These are phyloP conservation scores for Angomonas deanei DNA, from an alignment of 208 protist genomes.

Conservation along the genomic window DNA sequence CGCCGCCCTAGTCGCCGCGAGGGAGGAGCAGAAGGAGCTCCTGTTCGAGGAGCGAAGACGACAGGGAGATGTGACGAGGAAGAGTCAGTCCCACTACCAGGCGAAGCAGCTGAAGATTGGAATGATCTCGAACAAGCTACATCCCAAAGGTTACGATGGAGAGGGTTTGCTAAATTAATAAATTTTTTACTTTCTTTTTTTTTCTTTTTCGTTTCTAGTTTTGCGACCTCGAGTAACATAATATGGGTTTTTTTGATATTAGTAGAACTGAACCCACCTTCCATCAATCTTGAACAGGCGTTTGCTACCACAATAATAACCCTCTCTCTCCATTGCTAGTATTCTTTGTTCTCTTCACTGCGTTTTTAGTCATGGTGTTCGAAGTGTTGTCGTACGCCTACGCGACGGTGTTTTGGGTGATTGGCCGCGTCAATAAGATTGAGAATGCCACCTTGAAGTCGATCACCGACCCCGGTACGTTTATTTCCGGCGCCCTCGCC, in stretches of 20 bases:
- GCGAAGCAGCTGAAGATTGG: conserved; percentile 55
- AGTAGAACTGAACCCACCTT: too few relatives aligned
- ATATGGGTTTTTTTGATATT: neutral
- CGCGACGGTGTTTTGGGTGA: conserved; percentile 20
- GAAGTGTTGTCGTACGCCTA: conserved; percentile 44
- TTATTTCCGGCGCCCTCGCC: conserved; percentile 70
- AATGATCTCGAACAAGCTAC: conserved; percentile 77
- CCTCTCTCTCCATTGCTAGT: neutral
- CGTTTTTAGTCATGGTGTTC: conserved; percentile 25
- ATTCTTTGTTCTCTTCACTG: neutral
- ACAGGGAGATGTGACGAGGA: conserved; percentile 15
- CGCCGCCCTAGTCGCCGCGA: conserved; percentile 44
- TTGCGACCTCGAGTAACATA: neutral
- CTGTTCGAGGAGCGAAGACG: conserved; percentile 44
- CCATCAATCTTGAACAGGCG: too few relatives aligned
- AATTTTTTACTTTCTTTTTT: conserved; percentile 1
- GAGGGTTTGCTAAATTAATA: conserved; percentile 57
- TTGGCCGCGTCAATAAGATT: conserved; percentile 44
- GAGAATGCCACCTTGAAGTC: conserved; percentile 54
- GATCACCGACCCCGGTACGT: conserved; percentile 68
- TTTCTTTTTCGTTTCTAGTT: conserved; percentile 8
- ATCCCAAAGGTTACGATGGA: conserved; percentile 89
- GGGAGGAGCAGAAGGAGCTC: conserved; percentile 61
- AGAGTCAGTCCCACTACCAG: conserved; percentile 31
- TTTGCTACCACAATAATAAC: neutral